Base-by-base conservation (phyloP, 2,329 filamentous ascomycete genomes). In the Pseudopyrenochaeta lycopersici region DNA sequence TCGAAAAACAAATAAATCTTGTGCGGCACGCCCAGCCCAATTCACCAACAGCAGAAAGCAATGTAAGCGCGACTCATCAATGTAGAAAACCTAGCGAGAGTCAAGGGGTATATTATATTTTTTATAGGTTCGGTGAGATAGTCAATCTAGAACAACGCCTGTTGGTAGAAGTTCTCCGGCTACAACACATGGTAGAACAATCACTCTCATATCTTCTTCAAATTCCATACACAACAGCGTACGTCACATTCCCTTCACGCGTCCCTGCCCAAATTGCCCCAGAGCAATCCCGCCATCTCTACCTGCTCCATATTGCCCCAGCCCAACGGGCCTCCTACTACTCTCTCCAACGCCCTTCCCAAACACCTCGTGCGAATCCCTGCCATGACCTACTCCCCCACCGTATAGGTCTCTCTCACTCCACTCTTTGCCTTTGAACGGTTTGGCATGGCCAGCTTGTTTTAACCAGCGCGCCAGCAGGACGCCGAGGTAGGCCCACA, bases 401-500 rank as follows among this genome's bases (percentile, higher is more conserved):
- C 63, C 51, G 40, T 57, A 52, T 0, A 58, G 9, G 5, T 63
- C 56, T 0, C 35, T 17, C 10, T 52, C 54, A 1, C 33, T 49
- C 45, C 46, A 56, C 1, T 51, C 40, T 11, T 40, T 49, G 5
- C 56, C 54, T 12, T 58, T 58, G 10, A 59, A 60, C 7, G 64
- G 60, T 10, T 46, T 49, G n/a, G 49, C 36, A 3, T 59, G 49
- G 2, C 60, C 58, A 1, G 60, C 54, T 38, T 66, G 64, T 17
- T 65, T 64, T 5, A 66, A 52, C 53, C 59, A 66, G 14, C 36
- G 45, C 15, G 63, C 63, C 9, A 67, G 52, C 27, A 62, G 23
- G 11, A 64, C 12, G 10, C 64, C 64, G 14, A 66, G 49, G 21
- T 43, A 21, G 14, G 52, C 49, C 64, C 64, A 67, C 31, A 50